phyloP scores from a whole-genome alignment of 306 rosid species.

The cucumber (Cucumis sativus) region DNA sequence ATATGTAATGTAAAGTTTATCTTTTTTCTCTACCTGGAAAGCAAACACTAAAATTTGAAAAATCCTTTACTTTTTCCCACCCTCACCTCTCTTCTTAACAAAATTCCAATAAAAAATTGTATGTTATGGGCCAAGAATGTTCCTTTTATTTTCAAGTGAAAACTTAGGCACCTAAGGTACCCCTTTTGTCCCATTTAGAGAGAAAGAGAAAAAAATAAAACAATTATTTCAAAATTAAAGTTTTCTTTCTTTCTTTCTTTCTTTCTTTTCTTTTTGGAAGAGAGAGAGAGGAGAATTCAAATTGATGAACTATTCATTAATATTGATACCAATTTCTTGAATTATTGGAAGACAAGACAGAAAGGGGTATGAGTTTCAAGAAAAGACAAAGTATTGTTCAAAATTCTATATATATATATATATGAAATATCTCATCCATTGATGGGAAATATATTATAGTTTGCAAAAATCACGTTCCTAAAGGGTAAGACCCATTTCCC shows the following conservation, averaged over 20 bases:
- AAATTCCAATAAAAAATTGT: not conserved
- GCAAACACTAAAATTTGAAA: constrained; percentile 3
- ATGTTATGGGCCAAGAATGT: constrained; percentile 6
- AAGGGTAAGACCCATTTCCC: not conserved
- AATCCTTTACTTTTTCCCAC: not conserved
- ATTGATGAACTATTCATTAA: not conserved
- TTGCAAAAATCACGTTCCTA: not conserved
- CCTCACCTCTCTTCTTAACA: not conserved
- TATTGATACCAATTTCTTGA: not conserved
- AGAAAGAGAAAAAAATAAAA: not conserved
- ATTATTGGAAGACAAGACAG: constrained; percentile 2
- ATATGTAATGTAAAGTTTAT: not conserved
- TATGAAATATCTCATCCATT: not conserved
- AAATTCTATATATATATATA: not conserved
- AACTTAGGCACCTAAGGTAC: not conserved
- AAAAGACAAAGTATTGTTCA: not conserved
- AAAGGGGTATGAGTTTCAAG: not conserved
- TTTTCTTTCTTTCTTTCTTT: not conserved
- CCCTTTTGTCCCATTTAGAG: not conserved
- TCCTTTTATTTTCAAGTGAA: not conserved
- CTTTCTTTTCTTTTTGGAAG: too few species aligned
- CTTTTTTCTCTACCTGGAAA: not conserved
- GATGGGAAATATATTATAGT: not conserved
- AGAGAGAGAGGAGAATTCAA: not conserved
- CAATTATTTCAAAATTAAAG: not conserved